Base-by-base conservation (phyloP, 1,139 yeast species). In the Kodamaea derodonti region DNA sequence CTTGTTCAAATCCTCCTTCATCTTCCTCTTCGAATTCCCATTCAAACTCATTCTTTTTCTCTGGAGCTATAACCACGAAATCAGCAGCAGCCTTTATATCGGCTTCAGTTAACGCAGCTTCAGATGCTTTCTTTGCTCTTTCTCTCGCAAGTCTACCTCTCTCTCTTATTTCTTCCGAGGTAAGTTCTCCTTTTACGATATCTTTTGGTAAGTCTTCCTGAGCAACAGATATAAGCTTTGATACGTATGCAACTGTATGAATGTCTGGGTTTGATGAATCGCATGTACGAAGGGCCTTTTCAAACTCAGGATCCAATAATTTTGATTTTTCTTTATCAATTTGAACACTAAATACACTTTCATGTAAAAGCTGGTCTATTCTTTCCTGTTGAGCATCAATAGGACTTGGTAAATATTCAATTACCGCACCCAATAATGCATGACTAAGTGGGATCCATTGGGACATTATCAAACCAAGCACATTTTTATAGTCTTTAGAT, bases 391-490 rank as follows among this genome's bases (percentile, higher is more conserved):
- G 99, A 0, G 97, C 85, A 1, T 58, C 66, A 3, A 71, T 50
- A 1, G 98, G 98, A 11, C 95, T 83, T 0, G 97, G 97, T 33
- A 94, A 59, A 42, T 77, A 77, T 39, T 87, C 95, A 29, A 90
- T 83, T 3, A 92, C 95, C 3, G 95, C 79, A 9, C 94, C 73
- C 25, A 92, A 62, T 14, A 92, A 75, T 0, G 97, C 87, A 33
- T 85, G 81, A 25, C 97, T 84, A 8, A 94, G 75, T 0, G 99
- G 97, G 17, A 94, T 67, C 97, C 98, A 94, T 52, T 90, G 97
- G 1, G 88, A 77, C 78, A 90, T 79, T 9, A 94, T 76, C n/a
- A 78, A 65, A 37, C 72, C 73, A 26, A 88, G 59, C 29, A 87
- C 58, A 32, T 66, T 66, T 46, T 79, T 80, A 35, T 78, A 68